phyloP scores from a whole-genome alignment of 139 green algal species.

The Coelastrella sp. region DNA sequence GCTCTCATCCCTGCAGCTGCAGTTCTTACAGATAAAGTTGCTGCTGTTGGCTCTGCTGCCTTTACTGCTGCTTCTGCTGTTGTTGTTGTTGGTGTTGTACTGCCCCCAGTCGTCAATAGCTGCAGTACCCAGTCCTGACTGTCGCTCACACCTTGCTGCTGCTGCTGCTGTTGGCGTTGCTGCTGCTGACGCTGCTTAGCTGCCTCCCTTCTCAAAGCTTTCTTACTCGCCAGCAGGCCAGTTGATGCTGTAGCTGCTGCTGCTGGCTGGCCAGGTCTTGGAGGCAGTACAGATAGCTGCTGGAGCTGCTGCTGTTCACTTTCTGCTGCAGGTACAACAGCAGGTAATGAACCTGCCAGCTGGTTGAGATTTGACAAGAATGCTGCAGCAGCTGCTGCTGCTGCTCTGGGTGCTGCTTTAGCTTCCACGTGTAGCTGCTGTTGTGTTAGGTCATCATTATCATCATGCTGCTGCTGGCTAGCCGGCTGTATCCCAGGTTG shows the following conservation, averaged over 20 bases:
- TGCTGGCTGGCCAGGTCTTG: neutral
- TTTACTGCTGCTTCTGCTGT: neutral
- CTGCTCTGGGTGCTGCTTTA: neutral
- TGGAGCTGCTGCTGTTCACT: neutral
- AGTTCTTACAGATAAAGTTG: neutral
- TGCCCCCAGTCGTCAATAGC: neutral
- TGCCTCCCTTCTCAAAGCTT: neutral
- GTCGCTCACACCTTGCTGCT: neutral
- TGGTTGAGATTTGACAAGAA: too few species aligned
- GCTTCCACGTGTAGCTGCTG: too few species aligned
- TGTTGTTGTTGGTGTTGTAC: neutral
- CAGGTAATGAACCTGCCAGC: neutral
- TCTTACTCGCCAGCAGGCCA: neutral
- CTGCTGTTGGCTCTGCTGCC: neutral
- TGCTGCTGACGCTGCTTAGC: neutral
- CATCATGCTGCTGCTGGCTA: too few species aligned
- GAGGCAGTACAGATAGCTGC: neutral
- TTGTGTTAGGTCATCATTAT: too few species aligned
- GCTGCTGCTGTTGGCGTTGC: neutral
- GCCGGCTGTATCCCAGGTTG: too few species aligned
- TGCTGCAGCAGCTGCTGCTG: conserved; percentile 19
- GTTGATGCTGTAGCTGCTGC: neutral
- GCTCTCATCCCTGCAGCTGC: neutral
- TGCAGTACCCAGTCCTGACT: conserved; percentile 28
- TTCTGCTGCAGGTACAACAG: too few species aligned